Conservation (phyloP, 2,329 filamentous ascomycete genomes). For the Xylariaceae sp. region DNA sequence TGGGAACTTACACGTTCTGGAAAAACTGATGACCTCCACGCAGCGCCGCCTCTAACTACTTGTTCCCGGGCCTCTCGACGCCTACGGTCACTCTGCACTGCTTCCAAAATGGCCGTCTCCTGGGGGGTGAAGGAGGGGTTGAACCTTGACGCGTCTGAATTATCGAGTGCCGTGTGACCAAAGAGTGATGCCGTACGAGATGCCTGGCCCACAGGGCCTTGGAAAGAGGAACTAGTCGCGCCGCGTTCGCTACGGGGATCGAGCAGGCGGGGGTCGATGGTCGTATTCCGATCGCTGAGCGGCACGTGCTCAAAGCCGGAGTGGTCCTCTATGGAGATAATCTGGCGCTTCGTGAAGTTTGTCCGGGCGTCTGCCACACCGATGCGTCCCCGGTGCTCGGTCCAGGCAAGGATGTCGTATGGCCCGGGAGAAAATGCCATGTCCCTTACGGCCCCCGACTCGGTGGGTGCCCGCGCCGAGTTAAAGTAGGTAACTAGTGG, state of each 20-base stretch:
- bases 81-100: conserved; percentile 48
- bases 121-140: conserved; percentile 48
- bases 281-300: conserved; percentile 50
- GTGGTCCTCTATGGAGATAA: conserved; percentile 57
- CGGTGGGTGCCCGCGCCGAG: conserved; percentile 67
- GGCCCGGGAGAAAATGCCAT: conserved; percentile 90
- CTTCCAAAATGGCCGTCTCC: conserved; percentile 52
- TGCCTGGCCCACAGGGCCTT: conserved; percentile 33
- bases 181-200: too few relatives aligned
- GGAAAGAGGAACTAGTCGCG: conserved; percentile 25
- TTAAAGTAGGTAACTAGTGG: conserved; percentile 70
- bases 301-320: conserved; percentile 52
- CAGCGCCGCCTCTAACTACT: conserved; percentile 18
- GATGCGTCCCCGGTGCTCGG: conserved; percentile 75
- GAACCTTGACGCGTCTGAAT: conserved; percentile 37
- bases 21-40: conserved; percentile 28
- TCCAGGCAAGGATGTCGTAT: conserved; percentile 88
- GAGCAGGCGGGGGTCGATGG: conserved; percentile 48
- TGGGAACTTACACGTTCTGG: conserved; percentile 31
- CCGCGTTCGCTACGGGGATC: conserved; percentile 42
- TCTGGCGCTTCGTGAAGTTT: conserved; percentile 62
- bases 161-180: too few relatives aligned
- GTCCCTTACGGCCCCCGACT: conserved; percentile 74
- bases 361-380: conserved; percentile 68
- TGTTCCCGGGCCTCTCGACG: conserved; percentile 40